phyloP scores from a whole-genome alignment of 257 asterid genomes.

The Solanum sitiens region DNA sequence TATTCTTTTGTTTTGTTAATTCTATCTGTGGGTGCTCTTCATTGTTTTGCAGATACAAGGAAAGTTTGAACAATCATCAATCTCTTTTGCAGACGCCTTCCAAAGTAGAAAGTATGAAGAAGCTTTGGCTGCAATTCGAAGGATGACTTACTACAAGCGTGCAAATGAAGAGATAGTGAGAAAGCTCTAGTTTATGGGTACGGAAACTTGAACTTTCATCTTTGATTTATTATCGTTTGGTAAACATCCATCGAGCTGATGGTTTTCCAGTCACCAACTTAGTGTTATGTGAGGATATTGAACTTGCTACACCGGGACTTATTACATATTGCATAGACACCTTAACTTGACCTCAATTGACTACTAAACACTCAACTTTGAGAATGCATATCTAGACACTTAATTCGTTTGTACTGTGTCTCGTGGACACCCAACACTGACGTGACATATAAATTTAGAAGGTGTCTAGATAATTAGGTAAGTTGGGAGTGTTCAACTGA shows the following conservation, averaged over 20 bases:
- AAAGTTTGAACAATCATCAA: conserved; percentile 44
- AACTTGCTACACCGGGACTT: neutral
- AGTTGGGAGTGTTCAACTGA: neutral
- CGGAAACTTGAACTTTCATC: neutral
- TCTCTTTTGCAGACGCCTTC: conserved; percentile 55
- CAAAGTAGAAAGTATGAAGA: conserved; percentile 35
- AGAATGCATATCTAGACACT: neutral
- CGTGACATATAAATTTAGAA: neutral
- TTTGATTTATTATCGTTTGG: neutral
- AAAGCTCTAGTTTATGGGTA: conserved; percentile 44
- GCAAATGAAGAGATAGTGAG: conserved; percentile 72
- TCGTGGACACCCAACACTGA: neutral
- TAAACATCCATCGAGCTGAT: neutral
- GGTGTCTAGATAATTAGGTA: neutral
- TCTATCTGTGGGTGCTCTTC: neutral
- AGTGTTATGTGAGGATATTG: neutral
- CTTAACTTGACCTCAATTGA: neutral
- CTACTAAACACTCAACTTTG: neutral
- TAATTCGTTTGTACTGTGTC: neutral
- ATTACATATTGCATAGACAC: no score
- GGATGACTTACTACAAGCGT: conserved; percentile 85
- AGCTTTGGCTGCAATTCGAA: conserved; percentile 51
- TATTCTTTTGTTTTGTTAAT: neutral
- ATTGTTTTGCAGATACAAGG: conserved; percentile 50
- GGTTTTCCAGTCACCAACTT: neutral